A percentile compares a stretch with the other conserved stretches of the same genome.
Conservation (phyloP, 2,329 filamentous ascomycete genomes). For the Hymenoscyphus occultus region DNA sequence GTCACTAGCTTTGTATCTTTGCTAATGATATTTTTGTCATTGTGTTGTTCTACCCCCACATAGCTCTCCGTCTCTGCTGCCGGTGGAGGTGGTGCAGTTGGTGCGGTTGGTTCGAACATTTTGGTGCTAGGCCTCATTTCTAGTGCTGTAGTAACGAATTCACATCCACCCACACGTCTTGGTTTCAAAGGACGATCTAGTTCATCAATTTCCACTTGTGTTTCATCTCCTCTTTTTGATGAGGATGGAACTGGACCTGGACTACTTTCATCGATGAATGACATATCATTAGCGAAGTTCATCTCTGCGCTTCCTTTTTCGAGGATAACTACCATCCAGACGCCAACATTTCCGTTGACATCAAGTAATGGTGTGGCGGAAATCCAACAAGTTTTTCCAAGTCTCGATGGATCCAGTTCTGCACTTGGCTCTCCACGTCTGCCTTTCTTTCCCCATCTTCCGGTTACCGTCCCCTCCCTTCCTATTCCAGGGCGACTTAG, state of each 20-base stretch:
- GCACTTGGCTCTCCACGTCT: constrained; percentile 1
- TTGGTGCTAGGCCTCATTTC: neutral
- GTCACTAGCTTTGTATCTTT: neutral
- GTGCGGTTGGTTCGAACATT: neutral
- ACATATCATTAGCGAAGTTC: neutral
- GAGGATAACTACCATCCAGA: constrained; percentile 22
- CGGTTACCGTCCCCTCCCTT: constrained; percentile 10
- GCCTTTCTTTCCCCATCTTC: constrained; percentile 13
- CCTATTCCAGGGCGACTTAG: constrained; percentile 5
- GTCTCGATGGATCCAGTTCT: constrained; percentile 1
- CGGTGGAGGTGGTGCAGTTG: neutral
- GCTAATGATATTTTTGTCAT: neutral
- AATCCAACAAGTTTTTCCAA: constrained; percentile 14
- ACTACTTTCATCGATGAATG: neutral
- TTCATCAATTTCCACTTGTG: neutral
- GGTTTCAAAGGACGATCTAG: neutral
- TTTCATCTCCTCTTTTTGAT: neutral
- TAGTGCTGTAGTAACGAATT: neutral
- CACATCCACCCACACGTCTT: neutral
- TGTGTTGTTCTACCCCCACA: neutral
- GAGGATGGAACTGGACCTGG: neutral
- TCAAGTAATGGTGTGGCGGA: constrained; percentile 19
- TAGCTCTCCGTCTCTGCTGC: neutral
- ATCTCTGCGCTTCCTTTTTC: constrained; percentile 9
- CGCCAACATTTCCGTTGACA: constrained; percentile 12